These are phyloP conservation scores for Berkeleyomyces basicola DNA, from an alignment of 2,329 filamentous ascomycete species.

Conservation along the genomic window DNA sequence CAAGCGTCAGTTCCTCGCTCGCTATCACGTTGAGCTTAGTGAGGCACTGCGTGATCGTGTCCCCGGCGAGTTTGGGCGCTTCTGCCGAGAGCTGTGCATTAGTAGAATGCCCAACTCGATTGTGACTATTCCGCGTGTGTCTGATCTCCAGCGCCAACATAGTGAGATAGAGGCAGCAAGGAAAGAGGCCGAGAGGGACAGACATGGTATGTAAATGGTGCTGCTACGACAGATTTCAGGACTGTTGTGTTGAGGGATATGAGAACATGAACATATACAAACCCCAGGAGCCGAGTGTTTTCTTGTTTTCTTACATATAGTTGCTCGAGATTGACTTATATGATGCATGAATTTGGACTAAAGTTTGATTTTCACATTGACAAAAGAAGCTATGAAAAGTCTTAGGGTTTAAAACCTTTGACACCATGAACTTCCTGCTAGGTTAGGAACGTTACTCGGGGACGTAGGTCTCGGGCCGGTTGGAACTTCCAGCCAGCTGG, in stretches of 20 bases:
- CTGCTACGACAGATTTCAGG: neutral
- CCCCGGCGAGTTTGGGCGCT: conserved; percentile 58
- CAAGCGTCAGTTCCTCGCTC: conserved; percentile 61
- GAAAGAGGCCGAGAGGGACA: neutral
- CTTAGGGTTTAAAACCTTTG: too few relatives aligned
- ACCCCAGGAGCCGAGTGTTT: neutral
- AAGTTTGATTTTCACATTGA: neutral
- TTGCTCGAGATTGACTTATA: neutral
- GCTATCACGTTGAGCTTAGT: conserved; percentile 59
- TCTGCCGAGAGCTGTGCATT: conserved; percentile 55
- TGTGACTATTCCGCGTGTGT: conserved; percentile 31
- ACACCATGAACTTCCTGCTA: too few relatives aligned
- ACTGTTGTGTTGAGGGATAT: neutral
- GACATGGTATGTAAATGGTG: neutral
- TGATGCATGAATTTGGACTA: neutral
- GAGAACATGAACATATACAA: neutral
- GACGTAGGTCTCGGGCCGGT: too few relatives aligned
- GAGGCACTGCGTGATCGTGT: conserved; percentile 66
- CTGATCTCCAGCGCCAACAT: conserved; percentile 9
- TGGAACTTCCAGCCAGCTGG: too few relatives aligned
- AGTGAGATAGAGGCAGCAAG: conserved; percentile 7
- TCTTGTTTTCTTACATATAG: neutral
- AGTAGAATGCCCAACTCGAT: conserved; percentile 43
- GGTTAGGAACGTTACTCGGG: too few relatives aligned
- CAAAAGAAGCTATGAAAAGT: too few relatives aligned